Evolutionary conservation across 164 flowering plant species (phyloP).

Genomic region (Taxillus chinensis): DNA sequence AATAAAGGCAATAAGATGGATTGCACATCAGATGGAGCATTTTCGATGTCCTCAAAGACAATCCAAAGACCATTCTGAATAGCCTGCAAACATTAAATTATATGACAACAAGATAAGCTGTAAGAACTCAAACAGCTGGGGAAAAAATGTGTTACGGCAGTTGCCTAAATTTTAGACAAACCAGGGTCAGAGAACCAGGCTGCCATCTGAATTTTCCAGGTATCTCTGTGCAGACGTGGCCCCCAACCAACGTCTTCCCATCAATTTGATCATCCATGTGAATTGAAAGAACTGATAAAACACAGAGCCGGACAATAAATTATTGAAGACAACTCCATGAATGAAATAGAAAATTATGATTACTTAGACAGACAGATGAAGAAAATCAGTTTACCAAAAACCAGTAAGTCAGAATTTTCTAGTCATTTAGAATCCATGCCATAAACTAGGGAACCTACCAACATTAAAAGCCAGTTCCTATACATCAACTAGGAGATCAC

Average conservation of each 20-base stretch:
- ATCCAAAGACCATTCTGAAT: conserved; percentile 76
- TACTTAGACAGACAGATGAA: not conserved
- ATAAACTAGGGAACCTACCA: too few relatives aligned
- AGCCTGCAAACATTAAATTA: conserved; percentile 36
- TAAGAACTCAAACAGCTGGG: not conserved
- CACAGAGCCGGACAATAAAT: not conserved
- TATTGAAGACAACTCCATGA: not conserved
- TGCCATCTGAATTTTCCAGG: conserved; percentile 99
- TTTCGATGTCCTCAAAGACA: conserved; percentile 86
- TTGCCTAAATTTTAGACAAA: conserved; percentile 16
- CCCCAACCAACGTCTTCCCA: conserved; percentile 74
- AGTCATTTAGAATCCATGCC: too few relatives aligned
- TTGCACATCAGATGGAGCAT: conserved; percentile 84
- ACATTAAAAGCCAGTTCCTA: too few relatives aligned
- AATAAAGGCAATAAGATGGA: conserved; percentile 66
- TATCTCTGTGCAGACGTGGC: conserved; percentile 72
- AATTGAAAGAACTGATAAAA: conserved; percentile 49
- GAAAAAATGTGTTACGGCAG: not conserved
- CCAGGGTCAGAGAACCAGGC: conserved; percentile 96
- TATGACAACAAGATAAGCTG: not conserved
- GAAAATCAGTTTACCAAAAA: not conserved
- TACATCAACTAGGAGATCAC: too few relatives aligned
- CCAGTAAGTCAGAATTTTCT: too few relatives aligned
- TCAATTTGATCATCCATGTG: conserved; percentile 99
- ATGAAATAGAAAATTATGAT: not conserved